phyloP scores from a whole-genome alignment of 148 eudicot genomes.

The Dianthus caryophyllus region DNA sequence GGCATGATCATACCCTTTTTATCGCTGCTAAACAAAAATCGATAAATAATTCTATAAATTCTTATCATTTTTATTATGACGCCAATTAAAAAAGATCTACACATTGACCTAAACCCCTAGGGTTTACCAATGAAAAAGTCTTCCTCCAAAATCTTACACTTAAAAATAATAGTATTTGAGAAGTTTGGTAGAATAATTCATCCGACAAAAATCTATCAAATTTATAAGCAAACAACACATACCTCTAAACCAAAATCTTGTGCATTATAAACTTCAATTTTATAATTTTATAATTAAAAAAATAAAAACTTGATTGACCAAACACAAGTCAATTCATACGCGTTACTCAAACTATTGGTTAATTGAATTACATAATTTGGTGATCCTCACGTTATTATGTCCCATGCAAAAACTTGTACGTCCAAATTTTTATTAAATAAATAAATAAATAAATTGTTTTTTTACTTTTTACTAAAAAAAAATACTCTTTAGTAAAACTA shows the following conservation, averaged over 20 bases:
- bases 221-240: constrained; percentile 4
- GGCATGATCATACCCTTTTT: too few relatives aligned
- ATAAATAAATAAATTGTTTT: too few relatives aligned
- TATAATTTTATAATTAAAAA: too few relatives aligned
- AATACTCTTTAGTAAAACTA: constrained; percentile 4
- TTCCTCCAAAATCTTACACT: background rate
- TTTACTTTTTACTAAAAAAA: too few relatives aligned
- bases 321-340: background rate
- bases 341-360: constrained; percentile 18
- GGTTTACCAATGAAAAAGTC: too few relatives aligned
- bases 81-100: too few relatives aligned
- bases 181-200: constrained; percentile 10
- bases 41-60: too few relatives aligned
- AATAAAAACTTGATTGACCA: background rate
- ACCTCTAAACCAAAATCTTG: background rate
- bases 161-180: background rate
- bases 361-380: background rate
- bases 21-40: too few relatives aligned
- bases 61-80: too few relatives aligned
- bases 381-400: constrained; percentile 10
- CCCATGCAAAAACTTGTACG: background rate
- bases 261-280: background rate
- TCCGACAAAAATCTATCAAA: constrained; percentile 11
- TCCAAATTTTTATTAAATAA: too few relatives aligned
- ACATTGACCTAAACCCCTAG: background rate